Evolutionary conservation across 2,329 filamentous ascomycete species (phyloP).

Genomic region (Mycosphaerella arachidis): DNA sequence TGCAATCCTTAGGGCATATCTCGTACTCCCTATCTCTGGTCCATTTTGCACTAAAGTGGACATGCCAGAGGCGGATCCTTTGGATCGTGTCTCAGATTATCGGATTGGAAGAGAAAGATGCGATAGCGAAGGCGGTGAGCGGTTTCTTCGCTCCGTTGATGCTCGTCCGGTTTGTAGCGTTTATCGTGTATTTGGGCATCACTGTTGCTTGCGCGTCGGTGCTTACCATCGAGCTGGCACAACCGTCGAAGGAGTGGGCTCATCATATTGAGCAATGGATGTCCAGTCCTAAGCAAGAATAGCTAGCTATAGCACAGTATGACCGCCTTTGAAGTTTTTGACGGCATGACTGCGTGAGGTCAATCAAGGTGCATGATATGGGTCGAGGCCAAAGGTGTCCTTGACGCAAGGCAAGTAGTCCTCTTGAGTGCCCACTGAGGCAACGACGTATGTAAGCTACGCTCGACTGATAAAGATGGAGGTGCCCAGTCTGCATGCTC

Average conservation of each 20-base stretch:
- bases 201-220: not conserved
- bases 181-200: not conserved
- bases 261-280: not conserved
- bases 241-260: not conserved
- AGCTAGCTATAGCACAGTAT: too few species aligned
- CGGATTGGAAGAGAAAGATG: not conserved
- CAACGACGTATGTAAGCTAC: too few species aligned
- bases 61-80: not conserved
- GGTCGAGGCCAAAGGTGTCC: too few species aligned
- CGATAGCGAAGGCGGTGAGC: not conserved
- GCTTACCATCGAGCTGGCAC: not conserved
- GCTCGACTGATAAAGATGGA: too few species aligned
- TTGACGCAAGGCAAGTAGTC: too few species aligned
- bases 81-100: not conserved
- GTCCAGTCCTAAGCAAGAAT: not conserved
- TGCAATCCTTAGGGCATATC: not conserved
- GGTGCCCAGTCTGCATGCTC: too few species aligned
- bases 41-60: not conserved
- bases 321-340: too few species aligned
- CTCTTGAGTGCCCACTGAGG: too few species aligned
- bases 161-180: not conserved
- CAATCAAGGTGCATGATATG: too few species aligned
- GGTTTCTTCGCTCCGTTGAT: not conserved
- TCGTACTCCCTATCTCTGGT: constrained; percentile 6
- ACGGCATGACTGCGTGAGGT: too few species aligned